Evolutionary conservation across 2,329 filamentous ascomycete species (phyloP).

Genomic region (Zymoseptoria pseudotritici): DNA sequence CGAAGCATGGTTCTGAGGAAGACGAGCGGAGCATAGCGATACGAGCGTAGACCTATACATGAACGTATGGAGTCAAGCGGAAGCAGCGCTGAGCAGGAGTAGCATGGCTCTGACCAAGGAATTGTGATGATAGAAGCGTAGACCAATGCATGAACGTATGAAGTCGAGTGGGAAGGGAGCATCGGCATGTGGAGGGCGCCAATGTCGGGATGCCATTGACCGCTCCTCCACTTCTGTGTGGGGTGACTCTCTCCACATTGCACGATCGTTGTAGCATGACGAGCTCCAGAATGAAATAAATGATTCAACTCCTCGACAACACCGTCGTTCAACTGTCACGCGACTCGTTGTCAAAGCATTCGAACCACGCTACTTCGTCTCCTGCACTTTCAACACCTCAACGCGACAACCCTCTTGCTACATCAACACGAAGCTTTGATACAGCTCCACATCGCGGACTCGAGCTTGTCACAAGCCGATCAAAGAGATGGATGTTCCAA

Average conservation of each 20-base stretch:
- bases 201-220: background rate
- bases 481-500: slow-evolving; percentile 52
- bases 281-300: background rate
- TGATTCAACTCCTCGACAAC: background rate
- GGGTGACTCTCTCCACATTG: background rate
- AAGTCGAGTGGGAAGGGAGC: background rate
- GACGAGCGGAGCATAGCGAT: too few species aligned
- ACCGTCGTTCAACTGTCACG: background rate
- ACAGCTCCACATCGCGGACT: background rate
- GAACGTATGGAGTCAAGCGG: too few species aligned
- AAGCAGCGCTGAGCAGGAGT: too few species aligned
- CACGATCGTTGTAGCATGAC: background rate
- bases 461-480: background rate
- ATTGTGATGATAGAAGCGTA: too few species aligned
- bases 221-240: background rate
- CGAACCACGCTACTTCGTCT: background rate
- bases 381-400: background rate
- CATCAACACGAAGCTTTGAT: background rate
- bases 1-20: too few species aligned
- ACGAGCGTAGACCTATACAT: too few species aligned
- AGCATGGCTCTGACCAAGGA: too few species aligned
- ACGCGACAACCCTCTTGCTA: background rate
- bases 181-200: background rate
- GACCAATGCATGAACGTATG: too few species aligned
- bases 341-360: background rate